These are phyloP conservation scores for Zarea fungicola DNA, from an alignment of 2,329 filamentous ascomycete species.

Conservation along the genomic window DNA sequence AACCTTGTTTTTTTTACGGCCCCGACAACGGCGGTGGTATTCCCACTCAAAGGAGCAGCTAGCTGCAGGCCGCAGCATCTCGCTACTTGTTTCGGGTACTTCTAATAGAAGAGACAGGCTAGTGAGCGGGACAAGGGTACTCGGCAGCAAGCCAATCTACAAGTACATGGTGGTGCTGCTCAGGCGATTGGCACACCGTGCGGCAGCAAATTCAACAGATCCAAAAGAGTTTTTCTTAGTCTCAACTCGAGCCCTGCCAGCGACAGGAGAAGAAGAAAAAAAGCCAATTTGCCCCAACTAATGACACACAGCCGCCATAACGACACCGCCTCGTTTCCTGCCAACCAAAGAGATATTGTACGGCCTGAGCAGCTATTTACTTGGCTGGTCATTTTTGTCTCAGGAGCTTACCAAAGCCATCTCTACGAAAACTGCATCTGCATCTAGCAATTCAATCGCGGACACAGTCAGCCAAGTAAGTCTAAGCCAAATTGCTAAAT, in stretches of 20 bases:
- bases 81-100: no score
- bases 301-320: neutral
- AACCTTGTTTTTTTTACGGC: no score
- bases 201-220: conserved; percentile 12
- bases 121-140: neutral
- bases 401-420: neutral
- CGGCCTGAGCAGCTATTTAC: neutral
- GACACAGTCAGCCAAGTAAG: conserved; percentile 3
- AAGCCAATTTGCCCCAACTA: conserved; percentile 9
- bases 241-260: neutral
- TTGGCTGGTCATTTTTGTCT: neutral
- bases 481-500: no score
- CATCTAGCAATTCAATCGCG: neutral
- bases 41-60: no score
- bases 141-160: neutral
- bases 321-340: no score
- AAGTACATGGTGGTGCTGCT: neutral
- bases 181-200: neutral
- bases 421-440: neutral
- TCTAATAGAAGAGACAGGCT: no score
- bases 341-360: neutral
- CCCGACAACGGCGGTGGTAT: conserved; percentile 6
- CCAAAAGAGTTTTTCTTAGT: conserved; percentile 8
- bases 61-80: no score
- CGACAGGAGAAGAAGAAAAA: neutral